A percentile compares a stretch with the other conserved stretches of the same genome.
These are phyloP conservation scores for Lentinula sp. DNA, from an alignment of 768 basidiomycete species.

Conservation along the genomic window DNA sequence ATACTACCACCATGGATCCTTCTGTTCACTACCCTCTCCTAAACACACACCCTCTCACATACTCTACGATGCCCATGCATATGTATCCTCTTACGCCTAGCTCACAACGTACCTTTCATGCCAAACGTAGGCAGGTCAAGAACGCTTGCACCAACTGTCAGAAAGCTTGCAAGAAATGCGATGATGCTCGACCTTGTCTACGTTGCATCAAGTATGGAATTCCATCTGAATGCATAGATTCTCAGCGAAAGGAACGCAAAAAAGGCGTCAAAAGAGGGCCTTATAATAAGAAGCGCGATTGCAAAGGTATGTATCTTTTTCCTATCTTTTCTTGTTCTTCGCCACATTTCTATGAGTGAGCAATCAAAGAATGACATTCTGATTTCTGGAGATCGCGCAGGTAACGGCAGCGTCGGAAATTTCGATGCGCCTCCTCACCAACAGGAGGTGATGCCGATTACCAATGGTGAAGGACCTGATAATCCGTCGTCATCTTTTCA, in stretches of 20 bases:
- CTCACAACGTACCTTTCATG: constrained; percentile 44
- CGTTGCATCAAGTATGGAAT: constrained; percentile 90
- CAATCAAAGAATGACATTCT: constrained; percentile 21
- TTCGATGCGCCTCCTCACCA: background rate
- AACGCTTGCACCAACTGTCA: constrained; percentile 90
- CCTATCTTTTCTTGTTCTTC: constrained; percentile 8
- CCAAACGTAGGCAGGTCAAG: constrained; percentile 86
- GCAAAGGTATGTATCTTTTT: constrained; percentile 59
- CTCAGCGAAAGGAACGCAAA: constrained; percentile 88
- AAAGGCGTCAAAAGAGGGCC: constrained; percentile 83
- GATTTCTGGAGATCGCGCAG: constrained; percentile 55
- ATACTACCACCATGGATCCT: background rate
- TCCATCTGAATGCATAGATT: constrained; percentile 74
- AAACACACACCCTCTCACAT: constrained; percentile 20
- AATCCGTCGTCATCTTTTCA: background rate
- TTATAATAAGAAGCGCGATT: constrained; percentile 89
- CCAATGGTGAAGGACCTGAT: background rate
- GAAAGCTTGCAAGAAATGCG: constrained; percentile 89
- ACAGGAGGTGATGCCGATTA: background rate
- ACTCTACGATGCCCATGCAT: constrained; percentile 55
- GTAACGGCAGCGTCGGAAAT: constrained; percentile 21
- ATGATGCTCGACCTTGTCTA: constrained; percentile 87
- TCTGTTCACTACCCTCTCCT: constrained; percentile 1
- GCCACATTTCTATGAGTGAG: constrained; percentile 10
- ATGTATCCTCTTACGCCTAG: constrained; percentile 64